phyloP scores from a whole-genome alignment of 441 rosid genomes.

The Gossypium lobatum region DNA sequence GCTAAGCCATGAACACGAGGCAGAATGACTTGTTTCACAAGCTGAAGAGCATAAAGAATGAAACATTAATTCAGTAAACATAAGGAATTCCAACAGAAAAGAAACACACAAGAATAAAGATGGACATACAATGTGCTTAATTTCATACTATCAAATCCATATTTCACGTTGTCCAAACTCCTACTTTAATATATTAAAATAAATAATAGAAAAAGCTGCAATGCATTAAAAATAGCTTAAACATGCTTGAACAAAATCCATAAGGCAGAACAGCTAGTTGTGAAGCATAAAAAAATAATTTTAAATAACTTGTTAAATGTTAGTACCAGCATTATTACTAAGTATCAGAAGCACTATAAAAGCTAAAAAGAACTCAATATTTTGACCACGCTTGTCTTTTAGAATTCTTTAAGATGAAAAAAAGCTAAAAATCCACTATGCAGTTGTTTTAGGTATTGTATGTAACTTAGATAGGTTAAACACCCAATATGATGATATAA shows the following conservation, averaged over 20 bases:
- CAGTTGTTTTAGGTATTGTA: background rate
- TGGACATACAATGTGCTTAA: background rate
- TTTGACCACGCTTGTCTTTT: background rate
- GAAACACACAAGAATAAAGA: background rate
- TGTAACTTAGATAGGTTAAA: background rate
- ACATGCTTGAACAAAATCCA: background rate
- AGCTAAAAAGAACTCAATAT: background rate
- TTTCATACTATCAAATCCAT: constrained; percentile 4
- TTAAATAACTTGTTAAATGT: background rate
- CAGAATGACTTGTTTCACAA: constrained; percentile 85
- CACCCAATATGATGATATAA: background rate
- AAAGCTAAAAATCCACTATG: background rate
- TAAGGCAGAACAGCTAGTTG: constrained; percentile 64
- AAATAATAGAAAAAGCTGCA: background rate
- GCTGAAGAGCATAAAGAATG: constrained; percentile 39
- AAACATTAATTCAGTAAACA: background rate
- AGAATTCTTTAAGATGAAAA: background rate
- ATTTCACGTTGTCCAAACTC: constrained; percentile 4
- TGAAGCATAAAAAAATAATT: constrained; percentile 10
- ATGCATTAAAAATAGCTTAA: background rate
- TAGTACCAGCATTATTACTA: background rate
- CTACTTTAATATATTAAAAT: background rate
- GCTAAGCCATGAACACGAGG: constrained; percentile 94
- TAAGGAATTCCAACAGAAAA: background rate
- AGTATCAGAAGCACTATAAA: background rate